A percentile compares a stretch with the other conserved stretches of the same genome.
Evolutionary conservation across 345 rosid species (phyloP).

Genomic region (Salix brachista): DNA sequence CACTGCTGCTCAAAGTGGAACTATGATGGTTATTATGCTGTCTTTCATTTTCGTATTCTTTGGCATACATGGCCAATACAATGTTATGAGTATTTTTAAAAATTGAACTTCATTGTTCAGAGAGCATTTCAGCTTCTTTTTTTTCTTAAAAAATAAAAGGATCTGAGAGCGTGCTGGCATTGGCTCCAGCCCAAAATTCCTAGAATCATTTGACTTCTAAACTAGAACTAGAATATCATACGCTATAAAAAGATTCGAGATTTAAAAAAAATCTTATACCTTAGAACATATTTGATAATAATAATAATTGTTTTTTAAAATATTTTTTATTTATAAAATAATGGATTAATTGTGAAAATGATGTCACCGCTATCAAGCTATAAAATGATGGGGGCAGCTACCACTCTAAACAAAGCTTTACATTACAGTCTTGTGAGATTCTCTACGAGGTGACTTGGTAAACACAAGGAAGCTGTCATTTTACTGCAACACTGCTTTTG

Average conservation of each 20-base stretch:
- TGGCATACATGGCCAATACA: background rate
- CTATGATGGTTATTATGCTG: background rate
- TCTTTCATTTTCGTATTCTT: background rate
- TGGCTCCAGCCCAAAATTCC: too few species aligned
- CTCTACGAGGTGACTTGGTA: background rate
- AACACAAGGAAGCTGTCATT: too few species aligned
- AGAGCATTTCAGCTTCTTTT: background rate
- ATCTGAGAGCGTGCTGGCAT: too few species aligned
- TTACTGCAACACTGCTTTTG: background rate
- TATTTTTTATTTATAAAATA: too few species aligned
- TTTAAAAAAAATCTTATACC: too few species aligned
- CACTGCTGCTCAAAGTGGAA: background rate
- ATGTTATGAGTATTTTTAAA: background rate
- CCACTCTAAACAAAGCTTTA: background rate
- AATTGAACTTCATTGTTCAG: background rate
- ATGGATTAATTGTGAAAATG: too few species aligned
- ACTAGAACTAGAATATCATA: too few species aligned
- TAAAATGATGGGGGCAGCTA: background rate
- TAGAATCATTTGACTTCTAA: too few species aligned
- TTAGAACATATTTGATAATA: too few species aligned
- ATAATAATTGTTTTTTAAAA: too few species aligned
- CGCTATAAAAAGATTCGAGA: too few species aligned
- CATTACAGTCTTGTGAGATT: background rate
- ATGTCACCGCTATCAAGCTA: background rate
- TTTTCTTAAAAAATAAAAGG: background rate